A percentile compares a stretch with the other conserved stretches of the same genome.
These are phyloP conservation scores for Pythium rhizo-oryzae DNA, from an alignment of 352 stramenopile species.

Conservation along the genomic window DNA sequence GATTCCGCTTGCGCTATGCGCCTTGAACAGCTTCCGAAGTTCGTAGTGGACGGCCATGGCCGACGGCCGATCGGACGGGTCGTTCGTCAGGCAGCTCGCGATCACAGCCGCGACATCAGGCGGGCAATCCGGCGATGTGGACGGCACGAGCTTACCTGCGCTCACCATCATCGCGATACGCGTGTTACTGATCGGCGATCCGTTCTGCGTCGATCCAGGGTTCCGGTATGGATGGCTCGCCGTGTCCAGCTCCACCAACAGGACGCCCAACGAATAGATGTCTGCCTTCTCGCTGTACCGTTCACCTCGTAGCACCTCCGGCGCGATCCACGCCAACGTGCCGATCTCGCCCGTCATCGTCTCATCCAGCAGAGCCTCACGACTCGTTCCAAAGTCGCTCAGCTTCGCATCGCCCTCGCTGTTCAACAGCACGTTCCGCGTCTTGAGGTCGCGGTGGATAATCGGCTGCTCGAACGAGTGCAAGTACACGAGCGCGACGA, in stretches of 20 bases:
- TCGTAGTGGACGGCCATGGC: conserved; percentile 32
- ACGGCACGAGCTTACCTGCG: conserved; percentile 22
- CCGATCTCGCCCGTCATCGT: conserved; percentile 38
- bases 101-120: conserved; percentile 17
- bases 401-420: conserved; percentile 22
- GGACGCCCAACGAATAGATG: conserved; percentile 6
- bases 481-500: conserved; percentile 32
- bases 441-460: conserved; percentile 34
- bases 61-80: conserved; percentile 23
- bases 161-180: too few species aligned
- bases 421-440: conserved; percentile 25
- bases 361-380: conserved; percentile 13
- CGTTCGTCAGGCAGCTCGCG: conserved; percentile 24
- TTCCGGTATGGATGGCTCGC: conserved; percentile 14
- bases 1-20: too few species aligned
- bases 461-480: conserved; percentile 31
- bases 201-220: not conserved
- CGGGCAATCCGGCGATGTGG: conserved; percentile 15
- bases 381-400: conserved; percentile 32
- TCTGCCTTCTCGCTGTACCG: conserved; percentile 39
- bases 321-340: conserved; percentile 33
- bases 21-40: conserved; percentile 18
- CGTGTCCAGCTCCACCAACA: too few species aligned
- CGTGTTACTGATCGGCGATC: not conserved
- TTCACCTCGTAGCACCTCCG: conserved; percentile 34